Conservation (phyloP, 345 rosid genomes). For the Linum tenue region DNA sequence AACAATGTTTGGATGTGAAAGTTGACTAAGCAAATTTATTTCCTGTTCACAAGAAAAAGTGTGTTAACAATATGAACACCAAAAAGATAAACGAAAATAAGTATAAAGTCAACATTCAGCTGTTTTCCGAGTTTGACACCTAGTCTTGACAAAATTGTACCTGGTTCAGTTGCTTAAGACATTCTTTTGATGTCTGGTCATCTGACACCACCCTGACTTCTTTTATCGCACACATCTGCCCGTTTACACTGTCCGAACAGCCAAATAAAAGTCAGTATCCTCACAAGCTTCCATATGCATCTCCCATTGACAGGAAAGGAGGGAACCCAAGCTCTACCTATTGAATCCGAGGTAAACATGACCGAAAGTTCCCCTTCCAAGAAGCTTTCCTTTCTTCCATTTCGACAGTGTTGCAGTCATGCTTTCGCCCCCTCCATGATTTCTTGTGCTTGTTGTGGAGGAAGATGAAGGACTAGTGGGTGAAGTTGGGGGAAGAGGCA, state of each 20-base stretch:
- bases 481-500: conserved; percentile 93
- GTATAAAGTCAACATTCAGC: background rate
- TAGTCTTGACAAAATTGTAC: conserved; percentile 21
- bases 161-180: conserved; percentile 90
- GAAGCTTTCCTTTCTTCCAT: conserved; percentile 83
- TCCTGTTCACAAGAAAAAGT: conserved; percentile 45
- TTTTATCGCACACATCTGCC: conserved; percentile 94
- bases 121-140: background rate
- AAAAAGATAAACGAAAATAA: conserved; percentile 1
- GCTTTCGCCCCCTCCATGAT: conserved; percentile 31
- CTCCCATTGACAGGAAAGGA: background rate
- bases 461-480: conserved; percentile 55
- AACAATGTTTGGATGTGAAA: conserved; percentile 85
- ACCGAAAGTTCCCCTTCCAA: conserved; percentile 96
- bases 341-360: conserved; percentile 90
- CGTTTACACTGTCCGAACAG: conserved; percentile 52
- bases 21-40: conserved; percentile 80
- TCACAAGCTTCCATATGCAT: background rate
- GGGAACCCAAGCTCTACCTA: conserved; percentile 35
- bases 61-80: background rate
- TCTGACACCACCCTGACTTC: conserved; percentile 81
- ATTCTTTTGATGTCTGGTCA: conserved; percentile 71
- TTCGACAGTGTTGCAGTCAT: conserved; percentile 32
- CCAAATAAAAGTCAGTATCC: conserved; percentile 16
- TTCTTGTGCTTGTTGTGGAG: conserved; percentile 36